These are phyloP conservation scores for Trichoderma erinaceum DNA, from an alignment of 495 filamentous ascomycete species.

Conservation along the genomic window DNA sequence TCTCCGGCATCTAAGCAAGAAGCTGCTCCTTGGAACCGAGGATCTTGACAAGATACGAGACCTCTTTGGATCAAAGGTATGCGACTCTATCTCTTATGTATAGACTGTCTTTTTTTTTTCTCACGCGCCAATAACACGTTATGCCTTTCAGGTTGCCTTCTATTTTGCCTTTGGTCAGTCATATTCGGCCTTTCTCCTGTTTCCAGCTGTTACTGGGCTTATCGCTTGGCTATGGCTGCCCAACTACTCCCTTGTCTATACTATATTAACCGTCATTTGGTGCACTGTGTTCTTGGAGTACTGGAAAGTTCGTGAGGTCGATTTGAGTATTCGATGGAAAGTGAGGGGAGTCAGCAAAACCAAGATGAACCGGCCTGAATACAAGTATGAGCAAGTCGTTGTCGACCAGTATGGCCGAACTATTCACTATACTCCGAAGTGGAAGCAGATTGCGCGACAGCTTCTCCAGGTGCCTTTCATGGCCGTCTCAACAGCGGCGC, in stretches of 20 bases:
- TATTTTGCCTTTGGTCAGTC: constrained; percentile 14
- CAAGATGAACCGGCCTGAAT: constrained; percentile 15
- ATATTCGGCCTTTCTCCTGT: constrained; percentile 9
- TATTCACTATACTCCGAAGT: constrained; percentile 15
- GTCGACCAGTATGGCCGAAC: constrained; percentile 16
- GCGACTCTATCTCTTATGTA: neutral
- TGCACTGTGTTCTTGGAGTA: constrained; percentile 19
- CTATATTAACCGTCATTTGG: constrained; percentile 16
- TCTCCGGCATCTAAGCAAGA: constrained; percentile 15
- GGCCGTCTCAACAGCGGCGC: neutral
- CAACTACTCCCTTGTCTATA: constrained; percentile 16
- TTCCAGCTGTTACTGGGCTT: constrained; percentile 15
- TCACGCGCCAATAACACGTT: neutral
- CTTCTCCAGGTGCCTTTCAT: constrained; percentile 18
- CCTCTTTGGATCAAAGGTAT: constrained; percentile 18
- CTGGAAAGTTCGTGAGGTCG: constrained; percentile 18
- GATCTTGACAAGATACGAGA: constrained; percentile 19
- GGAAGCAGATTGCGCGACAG: constrained; percentile 18
- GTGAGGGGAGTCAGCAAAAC: constrained; percentile 15
- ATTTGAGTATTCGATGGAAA: constrained; percentile 17
- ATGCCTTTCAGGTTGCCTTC: neutral
- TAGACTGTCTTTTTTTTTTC: no score
- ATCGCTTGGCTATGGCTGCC: constrained; percentile 17
- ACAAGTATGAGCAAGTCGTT: constrained; percentile 16
- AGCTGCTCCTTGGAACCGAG: constrained; percentile 13